Conservation (phyloP, 257 asterid species). For the Solanum corneliomulleri region DNA sequence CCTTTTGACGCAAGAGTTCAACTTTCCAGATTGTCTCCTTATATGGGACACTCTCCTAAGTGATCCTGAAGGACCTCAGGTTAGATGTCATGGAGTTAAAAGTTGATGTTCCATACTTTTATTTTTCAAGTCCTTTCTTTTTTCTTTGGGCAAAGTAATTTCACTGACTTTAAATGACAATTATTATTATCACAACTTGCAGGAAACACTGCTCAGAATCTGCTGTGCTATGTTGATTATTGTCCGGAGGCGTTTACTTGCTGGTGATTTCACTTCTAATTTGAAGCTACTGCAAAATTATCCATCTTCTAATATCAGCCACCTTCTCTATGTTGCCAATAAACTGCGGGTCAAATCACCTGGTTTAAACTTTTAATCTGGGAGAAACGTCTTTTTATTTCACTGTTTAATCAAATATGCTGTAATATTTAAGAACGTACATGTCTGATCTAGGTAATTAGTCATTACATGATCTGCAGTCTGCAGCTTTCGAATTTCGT, state of each 20-base stretch:
- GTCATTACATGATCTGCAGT: neutral
- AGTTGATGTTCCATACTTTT: neutral
- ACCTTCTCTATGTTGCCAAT: conserved; percentile 85
- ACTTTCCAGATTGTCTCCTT: conserved; percentile 59
- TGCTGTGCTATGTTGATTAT: conserved; percentile 92
- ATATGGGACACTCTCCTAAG: conserved; percentile 94
- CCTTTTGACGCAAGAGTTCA: conserved; percentile 89
- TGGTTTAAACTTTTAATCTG: neutral
- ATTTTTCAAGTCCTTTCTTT: neutral
- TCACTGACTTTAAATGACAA: neutral
- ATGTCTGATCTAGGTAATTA: neutral
- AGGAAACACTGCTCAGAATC: conserved; percentile 78
- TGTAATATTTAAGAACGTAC: neutral
- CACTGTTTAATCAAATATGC: neutral
- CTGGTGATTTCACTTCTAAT: conserved; percentile 91
- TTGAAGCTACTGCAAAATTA: conserved; percentile 79
- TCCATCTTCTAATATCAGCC: conserved; percentile 80
- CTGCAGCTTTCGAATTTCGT: neutral
- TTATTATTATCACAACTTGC: conserved; percentile 2
- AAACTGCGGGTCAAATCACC: conserved; percentile 36
- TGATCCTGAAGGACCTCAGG: conserved; percentile 98
- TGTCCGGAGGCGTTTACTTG: conserved; percentile 76
- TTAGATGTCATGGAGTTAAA: conserved; percentile 15
- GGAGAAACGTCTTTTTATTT: neutral
- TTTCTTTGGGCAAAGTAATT: neutral